Evolutionary conservation across 371 early-diverging fungal species (phyloP).

Genomic region (Saksenaea vasiformis): DNA sequence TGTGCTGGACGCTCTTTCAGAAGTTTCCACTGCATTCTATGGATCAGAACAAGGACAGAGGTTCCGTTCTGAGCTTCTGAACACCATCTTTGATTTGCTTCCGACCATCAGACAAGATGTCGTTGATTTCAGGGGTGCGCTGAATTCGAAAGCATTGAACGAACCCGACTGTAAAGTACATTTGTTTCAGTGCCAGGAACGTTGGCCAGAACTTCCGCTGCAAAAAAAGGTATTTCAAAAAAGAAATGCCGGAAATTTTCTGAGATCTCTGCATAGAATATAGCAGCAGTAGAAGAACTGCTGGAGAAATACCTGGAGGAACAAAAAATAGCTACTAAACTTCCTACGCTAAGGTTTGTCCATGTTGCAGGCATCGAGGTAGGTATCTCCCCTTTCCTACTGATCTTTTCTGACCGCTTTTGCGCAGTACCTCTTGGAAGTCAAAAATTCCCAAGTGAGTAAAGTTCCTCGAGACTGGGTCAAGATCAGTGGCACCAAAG

Average conservation of each 20-base stretch:
- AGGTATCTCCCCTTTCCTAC: conserved; percentile 5
- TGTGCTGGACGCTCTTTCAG: conserved; percentile 54
- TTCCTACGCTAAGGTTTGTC: conserved; percentile 51
- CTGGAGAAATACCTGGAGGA: conserved; percentile 47
- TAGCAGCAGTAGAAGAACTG: conserved; percentile 50
- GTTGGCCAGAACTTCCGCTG: conserved; percentile 57
- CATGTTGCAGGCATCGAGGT: conserved; percentile 68
- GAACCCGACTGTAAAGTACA: conserved; percentile 42
- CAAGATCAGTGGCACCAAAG: conserved; percentile 80
- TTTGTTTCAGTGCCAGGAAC: conserved; percentile 51
- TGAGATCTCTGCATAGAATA: conserved; percentile 29
- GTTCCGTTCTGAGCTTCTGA: conserved; percentile 41
- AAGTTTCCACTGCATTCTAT: conserved; percentile 30
- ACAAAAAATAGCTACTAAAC: conserved; percentile 40
- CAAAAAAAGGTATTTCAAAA: conserved; percentile 38
- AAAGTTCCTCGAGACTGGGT: conserved; percentile 76
- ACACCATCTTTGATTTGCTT: conserved; percentile 38
- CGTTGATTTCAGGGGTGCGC: conserved; percentile 27
- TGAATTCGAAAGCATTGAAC: conserved; percentile 50
- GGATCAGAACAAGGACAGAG: conserved; percentile 7
- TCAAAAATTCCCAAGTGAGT: conserved; percentile 50
- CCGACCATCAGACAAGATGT: conserved; percentile 39
- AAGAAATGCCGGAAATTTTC: conserved; percentile 8
- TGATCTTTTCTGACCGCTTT: not conserved
- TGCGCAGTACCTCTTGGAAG: conserved; percentile 64